A percentile compares a stretch with the other conserved stretches of the same genome.
Conservation (phyloP, 2,329 filamentous ascomycete genomes). For the Xylariomycetidae sp. region DNA sequence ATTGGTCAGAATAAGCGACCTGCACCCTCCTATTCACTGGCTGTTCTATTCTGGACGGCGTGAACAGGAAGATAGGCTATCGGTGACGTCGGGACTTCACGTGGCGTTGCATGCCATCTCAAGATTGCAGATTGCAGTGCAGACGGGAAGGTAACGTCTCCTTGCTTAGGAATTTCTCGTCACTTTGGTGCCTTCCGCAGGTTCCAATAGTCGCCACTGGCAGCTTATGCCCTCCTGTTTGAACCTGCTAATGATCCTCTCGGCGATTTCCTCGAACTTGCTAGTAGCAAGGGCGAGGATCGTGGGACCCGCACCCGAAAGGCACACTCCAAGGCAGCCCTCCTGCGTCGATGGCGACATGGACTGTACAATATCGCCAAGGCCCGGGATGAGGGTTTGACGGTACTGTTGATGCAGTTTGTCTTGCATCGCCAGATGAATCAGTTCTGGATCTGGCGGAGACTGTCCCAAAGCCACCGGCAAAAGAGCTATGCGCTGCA, state of each 20-base stretch:
- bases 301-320: slow-evolving; percentile 91
- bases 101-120: too few species aligned
- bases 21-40: too few species aligned
- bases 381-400: slow-evolving; percentile 81
- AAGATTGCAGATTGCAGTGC: too few species aligned
- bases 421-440: slow-evolving; percentile 98
- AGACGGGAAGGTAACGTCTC: too few species aligned
- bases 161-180: slow-evolving; percentile 12
- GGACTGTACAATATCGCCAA: slow-evolving; percentile 83
- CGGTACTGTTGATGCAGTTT: slow-evolving; percentile 97
- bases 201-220: slow-evolving; percentile 81
- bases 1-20: too few species aligned
- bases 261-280: slow-evolving; percentile 83
- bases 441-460: slow-evolving; percentile 86
- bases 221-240: slow-evolving; percentile 68
- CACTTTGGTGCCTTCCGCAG: slow-evolving; percentile 61
- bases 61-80: too few species aligned
- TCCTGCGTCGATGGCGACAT: slow-evolving; percentile 84
- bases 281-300: slow-evolving; percentile 88
- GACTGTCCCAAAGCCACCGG: slow-evolving; percentile 85
- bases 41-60: too few species aligned
- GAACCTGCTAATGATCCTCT: slow-evolving; percentile 70
- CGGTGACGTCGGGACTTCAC: neutral
- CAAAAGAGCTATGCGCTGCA: slow-evolving; percentile 87
- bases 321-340: slow-evolving; percentile 86